A percentile compares a stretch with the other conserved stretches of the same genome.
phyloP scores from a whole-genome alignment of 495 filamentous ascomycete species.

The Xanthoparmelia taractica region DNA sequence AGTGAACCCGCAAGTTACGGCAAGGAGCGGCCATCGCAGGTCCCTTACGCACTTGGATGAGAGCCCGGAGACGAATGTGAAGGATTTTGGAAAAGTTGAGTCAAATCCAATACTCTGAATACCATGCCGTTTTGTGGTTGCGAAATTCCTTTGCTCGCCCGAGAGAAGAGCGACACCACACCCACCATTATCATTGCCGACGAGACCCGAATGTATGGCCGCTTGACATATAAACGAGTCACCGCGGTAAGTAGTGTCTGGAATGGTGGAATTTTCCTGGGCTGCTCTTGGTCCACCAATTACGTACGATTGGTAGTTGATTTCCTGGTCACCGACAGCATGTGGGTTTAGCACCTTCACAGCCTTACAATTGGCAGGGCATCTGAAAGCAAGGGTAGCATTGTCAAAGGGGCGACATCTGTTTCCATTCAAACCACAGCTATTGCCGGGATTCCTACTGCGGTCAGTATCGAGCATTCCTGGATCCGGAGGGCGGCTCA shows the following conservation, averaged over 20 bases:
- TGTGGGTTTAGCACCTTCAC: slow-evolving; percentile 60
- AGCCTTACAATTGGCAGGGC: slow-evolving; percentile 66
- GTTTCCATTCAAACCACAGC: slow-evolving; percentile 71
- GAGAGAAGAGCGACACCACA: slow-evolving; percentile 65
- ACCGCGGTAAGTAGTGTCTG: slow-evolving; percentile 57
- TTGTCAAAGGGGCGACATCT: slow-evolving; percentile 73
- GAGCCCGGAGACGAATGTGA: slow-evolving; percentile 47
- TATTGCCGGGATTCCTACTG: slow-evolving; percentile 60
- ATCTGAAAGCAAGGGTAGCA: slow-evolving; percentile 64
- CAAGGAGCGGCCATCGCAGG: slow-evolving; percentile 64
- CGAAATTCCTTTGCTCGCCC: slow-evolving; percentile 59
- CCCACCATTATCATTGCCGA: slow-evolving; percentile 60
- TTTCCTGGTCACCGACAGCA: slow-evolving; percentile 64
- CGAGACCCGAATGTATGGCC: slow-evolving; percentile 70
- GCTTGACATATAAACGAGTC: slow-evolving; percentile 79
- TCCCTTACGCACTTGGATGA: slow-evolving; percentile 50
- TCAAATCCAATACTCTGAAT: slow-evolving; percentile 64
- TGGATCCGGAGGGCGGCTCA: slow-evolving; percentile 26
- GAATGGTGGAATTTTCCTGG: slow-evolving; percentile 28
- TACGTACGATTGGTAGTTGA: slow-evolving; percentile 63
- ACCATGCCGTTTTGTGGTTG: slow-evolving; percentile 50
- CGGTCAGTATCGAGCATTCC: background rate
- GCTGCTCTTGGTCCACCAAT: slow-evolving; percentile 59
- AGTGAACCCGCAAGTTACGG: slow-evolving; percentile 63
- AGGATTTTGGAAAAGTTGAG: slow-evolving; percentile 69